These are phyloP conservation scores for Oidiodendron maius DNA, from an alignment of 495 filamentous ascomycete genomes.

Conservation along the genomic window DNA sequence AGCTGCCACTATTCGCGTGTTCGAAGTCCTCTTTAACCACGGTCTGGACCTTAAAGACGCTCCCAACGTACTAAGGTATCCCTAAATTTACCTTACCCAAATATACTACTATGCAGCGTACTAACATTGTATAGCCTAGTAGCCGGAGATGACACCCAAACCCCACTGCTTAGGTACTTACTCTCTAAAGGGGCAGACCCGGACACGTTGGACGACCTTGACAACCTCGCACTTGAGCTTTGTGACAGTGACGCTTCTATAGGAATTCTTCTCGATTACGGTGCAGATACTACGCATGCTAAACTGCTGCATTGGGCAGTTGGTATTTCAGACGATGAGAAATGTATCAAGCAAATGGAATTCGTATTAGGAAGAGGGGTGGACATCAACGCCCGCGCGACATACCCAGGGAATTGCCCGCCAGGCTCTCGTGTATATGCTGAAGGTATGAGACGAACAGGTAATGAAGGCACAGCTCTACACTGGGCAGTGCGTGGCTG, in stretches of 20 bases:
- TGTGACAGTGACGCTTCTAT: background rate
- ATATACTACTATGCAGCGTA: background rate
- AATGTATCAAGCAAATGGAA: background rate
- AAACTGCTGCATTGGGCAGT: background rate
- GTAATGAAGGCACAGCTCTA: slow-evolving; percentile 1
- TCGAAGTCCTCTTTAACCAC: background rate
- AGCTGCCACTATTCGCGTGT: background rate
- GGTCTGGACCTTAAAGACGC: background rate
- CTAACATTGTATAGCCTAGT: no score
- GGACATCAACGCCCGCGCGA: background rate
- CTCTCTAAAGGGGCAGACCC: slow-evolving; percentile 1
- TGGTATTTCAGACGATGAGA: background rate
- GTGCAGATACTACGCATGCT: background rate
- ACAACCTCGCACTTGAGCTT: background rate
- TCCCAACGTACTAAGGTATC: background rate
- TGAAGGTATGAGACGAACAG: background rate
- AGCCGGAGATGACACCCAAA: background rate
- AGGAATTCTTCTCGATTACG: background rate
- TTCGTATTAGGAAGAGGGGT: background rate
- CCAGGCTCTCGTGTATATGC: background rate
- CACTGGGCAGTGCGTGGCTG: background rate
- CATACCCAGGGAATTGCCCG: background rate
- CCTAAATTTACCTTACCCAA: background rate
- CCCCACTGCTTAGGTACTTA: background rate
- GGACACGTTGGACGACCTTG: background rate